Conservation (phyloP, 73 alveolate genomes). For the Tetrahymena malaccensis region DNA sequence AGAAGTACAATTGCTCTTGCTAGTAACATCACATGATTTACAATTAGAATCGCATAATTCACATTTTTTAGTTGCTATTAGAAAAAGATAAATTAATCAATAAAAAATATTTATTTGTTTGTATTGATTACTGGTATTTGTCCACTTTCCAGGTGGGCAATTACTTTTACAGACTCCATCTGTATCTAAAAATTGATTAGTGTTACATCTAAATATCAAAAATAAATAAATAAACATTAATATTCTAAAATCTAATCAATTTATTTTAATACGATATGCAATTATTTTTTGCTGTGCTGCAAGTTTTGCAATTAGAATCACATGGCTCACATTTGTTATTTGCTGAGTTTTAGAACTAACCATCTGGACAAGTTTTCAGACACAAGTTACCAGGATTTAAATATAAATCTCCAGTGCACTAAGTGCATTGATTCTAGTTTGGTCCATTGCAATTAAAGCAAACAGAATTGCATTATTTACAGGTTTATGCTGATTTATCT, state of each 20-base stretch:
- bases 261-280: neutral
- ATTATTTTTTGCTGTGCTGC: neutral
- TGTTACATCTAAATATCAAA: neutral
- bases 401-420: neutral
- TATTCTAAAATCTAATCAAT: too few relatives aligned
- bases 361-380: neutral
- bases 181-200: neutral
- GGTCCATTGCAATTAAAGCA: neutral
- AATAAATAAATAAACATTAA: too few relatives aligned
- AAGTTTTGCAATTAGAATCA: neutral
- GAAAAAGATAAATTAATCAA: too few relatives aligned
- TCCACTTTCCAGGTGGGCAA: neutral
- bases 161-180: neutral
- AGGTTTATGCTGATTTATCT: neutral
- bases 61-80: neutral
- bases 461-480: neutral
- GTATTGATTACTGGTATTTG: neutral
- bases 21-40: neutral
- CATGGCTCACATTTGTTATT: neutral
- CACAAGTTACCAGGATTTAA: neutral
- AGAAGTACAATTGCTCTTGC: neutral
- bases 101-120: too few relatives aligned
- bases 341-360: neutral
- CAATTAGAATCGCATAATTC: neutral
- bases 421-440: neutral